Conservation (phyloP, 139 green algal species). For the Chlorella sorokiniana region DNA sequence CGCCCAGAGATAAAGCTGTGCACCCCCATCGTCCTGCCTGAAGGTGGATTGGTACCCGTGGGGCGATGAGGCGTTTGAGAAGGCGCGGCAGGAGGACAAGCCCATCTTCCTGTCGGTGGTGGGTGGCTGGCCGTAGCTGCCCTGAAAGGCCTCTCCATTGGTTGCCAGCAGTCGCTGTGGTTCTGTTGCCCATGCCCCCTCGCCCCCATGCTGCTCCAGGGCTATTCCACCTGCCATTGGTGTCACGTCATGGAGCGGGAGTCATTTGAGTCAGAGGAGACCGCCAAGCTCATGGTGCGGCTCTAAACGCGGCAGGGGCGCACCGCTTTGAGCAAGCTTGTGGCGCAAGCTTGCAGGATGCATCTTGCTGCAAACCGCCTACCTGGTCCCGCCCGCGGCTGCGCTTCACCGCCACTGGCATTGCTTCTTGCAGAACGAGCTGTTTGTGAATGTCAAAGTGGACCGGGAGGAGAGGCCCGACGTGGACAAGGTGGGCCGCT, state of each 20-base stretch:
- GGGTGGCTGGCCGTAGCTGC: conserved; percentile 61
- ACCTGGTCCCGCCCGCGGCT: too few relatives aligned
- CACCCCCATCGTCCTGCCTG: neutral
- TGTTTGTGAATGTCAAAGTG: conserved; percentile 89
- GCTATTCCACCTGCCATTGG: conserved; percentile 47
- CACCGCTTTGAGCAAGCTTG: too few relatives aligned
- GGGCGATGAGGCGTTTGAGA: conserved; percentile 80
- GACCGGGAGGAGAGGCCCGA: conserved; percentile 91
- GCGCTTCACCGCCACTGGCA: too few relatives aligned
- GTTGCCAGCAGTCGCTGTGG: neutral
- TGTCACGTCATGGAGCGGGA: conserved; percentile 94
- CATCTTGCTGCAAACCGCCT: too few relatives aligned
- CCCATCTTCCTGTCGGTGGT: conserved; percentile 91
- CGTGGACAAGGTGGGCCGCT: conserved; percentile 72
- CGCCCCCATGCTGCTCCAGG: neutral
- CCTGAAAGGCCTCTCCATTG: too few relatives aligned
- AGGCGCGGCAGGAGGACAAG: conserved; percentile 67
- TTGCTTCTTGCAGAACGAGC: too few relatives aligned
- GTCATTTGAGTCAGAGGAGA: conserved; percentile 79
- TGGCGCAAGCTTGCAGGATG: too few relatives aligned
- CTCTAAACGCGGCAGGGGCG: too few relatives aligned
- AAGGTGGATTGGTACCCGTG: conserved; percentile 94
- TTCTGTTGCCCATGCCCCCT: neutral
- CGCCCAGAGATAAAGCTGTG: neutral
- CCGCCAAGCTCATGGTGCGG: conserved; percentile 75